phyloP scores from a whole-genome alignment of 305 asterid genomes.

The Ajuga reptans region DNA sequence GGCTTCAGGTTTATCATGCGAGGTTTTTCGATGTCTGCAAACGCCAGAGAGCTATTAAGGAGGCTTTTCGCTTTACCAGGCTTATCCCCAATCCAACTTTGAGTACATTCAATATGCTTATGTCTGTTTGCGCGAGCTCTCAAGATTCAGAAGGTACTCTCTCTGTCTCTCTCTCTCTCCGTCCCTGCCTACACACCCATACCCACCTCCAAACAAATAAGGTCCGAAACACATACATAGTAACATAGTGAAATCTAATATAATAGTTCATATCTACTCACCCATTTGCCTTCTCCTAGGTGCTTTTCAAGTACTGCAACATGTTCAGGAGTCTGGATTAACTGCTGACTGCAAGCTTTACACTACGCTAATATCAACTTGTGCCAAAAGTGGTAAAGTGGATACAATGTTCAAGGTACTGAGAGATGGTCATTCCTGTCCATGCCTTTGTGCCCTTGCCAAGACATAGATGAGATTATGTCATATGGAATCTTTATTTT shows the following conservation, averaged over 20 bases:
- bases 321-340: slow-evolving; percentile 60
- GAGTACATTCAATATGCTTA: slow-evolving; percentile 94
- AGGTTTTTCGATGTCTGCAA: slow-evolving; percentile 74
- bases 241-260: background rate
- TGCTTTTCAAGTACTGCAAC: slow-evolving; percentile 68
- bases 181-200: background rate
- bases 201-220: background rate
- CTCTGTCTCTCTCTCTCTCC: slow-evolving; percentile 2
- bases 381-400: slow-evolving; percentile 93
- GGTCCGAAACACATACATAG: slow-evolving; percentile 8
- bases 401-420: slow-evolving; percentile 89
- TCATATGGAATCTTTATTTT: background rate
- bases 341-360: slow-evolving; percentile 90
- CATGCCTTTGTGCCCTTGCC: slow-evolving; percentile 5
- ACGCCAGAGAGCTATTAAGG: slow-evolving; percentile 70
- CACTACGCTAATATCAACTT: slow-evolving; percentile 89
- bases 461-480: background rate
- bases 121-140: slow-evolving; percentile 85
- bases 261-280: slow-evolving; percentile 9
- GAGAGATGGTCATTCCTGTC: slow-evolving; percentile 21
- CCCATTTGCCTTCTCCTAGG: slow-evolving; percentile 41
- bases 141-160: slow-evolving; percentile 67
- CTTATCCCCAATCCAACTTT: slow-evolving; percentile 80
- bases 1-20: slow-evolving; percentile 74
- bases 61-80: slow-evolving; percentile 70